Evolutionary conservation across 805 yeast genomes (phyloP).

Genomic region (Nakazawaea pomicola): DNA sequence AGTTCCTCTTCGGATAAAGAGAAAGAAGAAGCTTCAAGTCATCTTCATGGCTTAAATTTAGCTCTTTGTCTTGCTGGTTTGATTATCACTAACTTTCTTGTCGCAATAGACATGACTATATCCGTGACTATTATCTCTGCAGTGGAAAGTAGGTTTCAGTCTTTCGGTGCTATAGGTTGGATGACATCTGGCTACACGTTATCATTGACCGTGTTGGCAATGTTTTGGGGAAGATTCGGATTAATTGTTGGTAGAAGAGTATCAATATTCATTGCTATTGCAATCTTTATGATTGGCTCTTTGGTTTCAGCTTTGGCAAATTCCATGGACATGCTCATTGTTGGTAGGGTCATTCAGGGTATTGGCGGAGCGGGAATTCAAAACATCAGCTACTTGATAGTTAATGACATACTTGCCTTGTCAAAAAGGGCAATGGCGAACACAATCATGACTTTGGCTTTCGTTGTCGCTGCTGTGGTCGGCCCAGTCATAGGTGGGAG

Average conservation of each 20-base stretch:
- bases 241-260: conserved; percentile 53
- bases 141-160: conserved; percentile 43
- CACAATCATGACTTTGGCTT: conserved; percentile 33
- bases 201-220: conserved; percentile 46
- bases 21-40: background rate
- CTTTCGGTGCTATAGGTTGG: conserved; percentile 54
- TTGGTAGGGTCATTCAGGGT: conserved; percentile 68
- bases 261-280: conserved; percentile 40
- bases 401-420: conserved; percentile 13
- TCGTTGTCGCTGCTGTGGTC: conserved; percentile 43
- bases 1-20: too few relatives aligned
- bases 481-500: conserved; percentile 71
- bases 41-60: background rate
- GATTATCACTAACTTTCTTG: background rate
- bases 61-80: background rate
- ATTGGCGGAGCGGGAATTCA: conserved; percentile 68
- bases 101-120: conserved; percentile 37
- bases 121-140: conserved; percentile 43
- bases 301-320: conserved; percentile 49
- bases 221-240: conserved; percentile 54
- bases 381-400: conserved; percentile 48
- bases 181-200: conserved; percentile 47
- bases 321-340: conserved; percentile 57
- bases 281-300: conserved; percentile 58
- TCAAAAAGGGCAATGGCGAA: conserved; percentile 34